A percentile compares a stretch with the other conserved stretches of the same genome.
phyloP scores from a whole-genome alignment of 768 basidiomycete species.

The Xerocomus brunneocitrinus region DNA sequence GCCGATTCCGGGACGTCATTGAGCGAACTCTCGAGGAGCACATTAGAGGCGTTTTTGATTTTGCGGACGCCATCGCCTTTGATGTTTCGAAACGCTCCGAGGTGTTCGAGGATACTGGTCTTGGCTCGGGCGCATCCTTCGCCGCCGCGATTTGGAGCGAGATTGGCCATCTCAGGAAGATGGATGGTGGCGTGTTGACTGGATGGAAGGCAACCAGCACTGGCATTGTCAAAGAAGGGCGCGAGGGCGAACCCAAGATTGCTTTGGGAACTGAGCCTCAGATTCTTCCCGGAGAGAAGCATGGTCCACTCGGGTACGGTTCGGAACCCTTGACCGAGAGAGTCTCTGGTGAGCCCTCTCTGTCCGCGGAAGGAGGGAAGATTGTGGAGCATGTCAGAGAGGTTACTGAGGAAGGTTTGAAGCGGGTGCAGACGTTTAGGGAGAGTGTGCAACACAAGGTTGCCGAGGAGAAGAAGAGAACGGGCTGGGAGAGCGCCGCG shows the following conservation, averaged over 20 bases:
- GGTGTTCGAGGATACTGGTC: conserved; percentile 63
- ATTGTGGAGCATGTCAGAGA: conserved; percentile 35
- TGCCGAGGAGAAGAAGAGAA: conserved; percentile 31
- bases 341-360: not conserved
- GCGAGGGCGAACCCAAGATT: conserved; percentile 34
- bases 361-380: not conserved
- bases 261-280: conserved; percentile 75
- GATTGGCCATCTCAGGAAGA: conserved; percentile 50
- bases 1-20: conserved; percentile 55
- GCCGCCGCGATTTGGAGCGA: conserved; percentile 69
- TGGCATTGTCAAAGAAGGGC: conserved; percentile 55
- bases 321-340: conserved; percentile 34
- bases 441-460: conserved; percentile 41
- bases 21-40: conserved; percentile 56
- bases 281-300: conserved; percentile 63
- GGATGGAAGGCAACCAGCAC: conserved; percentile 58
- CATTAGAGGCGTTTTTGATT: conserved; percentile 47
- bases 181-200: conserved; percentile 31
- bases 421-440: conserved; percentile 40
- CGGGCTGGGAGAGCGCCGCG: conserved; percentile 48
- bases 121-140: conserved; percentile 44
- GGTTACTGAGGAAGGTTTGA: conserved; percentile 31
- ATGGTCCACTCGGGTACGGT: conserved; percentile 56
- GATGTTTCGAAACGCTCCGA: conserved; percentile 54
- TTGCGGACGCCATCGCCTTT: conserved; percentile 52